phyloP scores from a whole-genome alignment of 2,329 filamentous ascomycete genomes.

The Juglanconis juglandina region DNA sequence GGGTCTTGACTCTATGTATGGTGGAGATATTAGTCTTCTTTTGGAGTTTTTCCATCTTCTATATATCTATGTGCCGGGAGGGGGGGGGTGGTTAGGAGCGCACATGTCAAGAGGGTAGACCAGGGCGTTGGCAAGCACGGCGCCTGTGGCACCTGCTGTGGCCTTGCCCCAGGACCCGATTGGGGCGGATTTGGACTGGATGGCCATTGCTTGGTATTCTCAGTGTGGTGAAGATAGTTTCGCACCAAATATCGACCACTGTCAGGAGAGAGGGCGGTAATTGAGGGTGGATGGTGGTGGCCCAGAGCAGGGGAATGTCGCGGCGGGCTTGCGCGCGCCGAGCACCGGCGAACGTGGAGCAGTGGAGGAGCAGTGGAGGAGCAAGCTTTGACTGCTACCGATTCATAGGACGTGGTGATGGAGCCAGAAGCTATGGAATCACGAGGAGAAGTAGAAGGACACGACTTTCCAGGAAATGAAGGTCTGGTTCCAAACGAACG shows the following conservation, averaged over 20 bases:
- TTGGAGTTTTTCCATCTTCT: background rate
- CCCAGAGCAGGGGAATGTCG: constrained; percentile 46
- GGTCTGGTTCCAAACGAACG: background rate
- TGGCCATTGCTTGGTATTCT: constrained; percentile 52
- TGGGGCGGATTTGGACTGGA: constrained; percentile 60
- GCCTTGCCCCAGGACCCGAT: constrained; percentile 92
- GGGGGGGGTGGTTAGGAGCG: background rate
- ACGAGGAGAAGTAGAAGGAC: too few relatives aligned
- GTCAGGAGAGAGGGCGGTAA: background rate
- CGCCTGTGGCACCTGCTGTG: constrained; percentile 86
- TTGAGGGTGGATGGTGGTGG: background rate
- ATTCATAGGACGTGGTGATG: background rate
- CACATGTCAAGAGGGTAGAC: constrained; percentile 98
- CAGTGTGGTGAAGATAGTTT: constrained; percentile 6
- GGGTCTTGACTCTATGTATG: constrained; percentile 77
- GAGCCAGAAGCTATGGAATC: background rate
- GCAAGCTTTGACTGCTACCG: background rate
- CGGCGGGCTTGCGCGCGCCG: constrained; percentile 9
- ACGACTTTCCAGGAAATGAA: too few relatives aligned
- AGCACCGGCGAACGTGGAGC: constrained; percentile 16
- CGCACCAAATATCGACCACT: too few relatives aligned
- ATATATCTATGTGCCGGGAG: background rate
- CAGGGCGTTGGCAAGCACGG: constrained; percentile 88
- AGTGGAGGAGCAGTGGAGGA: background rate
- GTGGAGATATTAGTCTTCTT: background rate